Evolutionary conservation across 1,284 basidiomycete genomes (phyloP).

Genomic region (Pseudozyma sp.): DNA sequence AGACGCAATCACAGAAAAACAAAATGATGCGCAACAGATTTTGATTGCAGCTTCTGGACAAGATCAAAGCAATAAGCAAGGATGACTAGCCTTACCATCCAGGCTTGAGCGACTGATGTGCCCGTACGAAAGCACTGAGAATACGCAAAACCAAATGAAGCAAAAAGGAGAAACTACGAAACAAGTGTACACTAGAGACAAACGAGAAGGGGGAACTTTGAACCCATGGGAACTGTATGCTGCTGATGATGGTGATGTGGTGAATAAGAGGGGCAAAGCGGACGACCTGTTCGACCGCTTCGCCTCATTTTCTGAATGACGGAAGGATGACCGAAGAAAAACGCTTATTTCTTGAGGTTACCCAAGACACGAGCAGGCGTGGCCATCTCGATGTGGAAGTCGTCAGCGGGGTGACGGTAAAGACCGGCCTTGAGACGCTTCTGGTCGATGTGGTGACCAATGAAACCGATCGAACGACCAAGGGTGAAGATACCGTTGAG

Average conservation of each 20-base stretch:
- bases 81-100: conserved; percentile 47
- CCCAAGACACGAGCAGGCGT: conserved; percentile 62
- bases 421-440: conserved; percentile 75
- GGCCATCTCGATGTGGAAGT: conserved; percentile 67
- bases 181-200: conserved; percentile 30
- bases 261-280: not conserved
- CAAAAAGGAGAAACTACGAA: conserved; percentile 5
- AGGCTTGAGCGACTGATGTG: not conserved
- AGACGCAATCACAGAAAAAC: not conserved
- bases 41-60: conserved; percentile 5
- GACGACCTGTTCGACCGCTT: not conserved
- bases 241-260: conserved; percentile 18
- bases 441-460: conserved; percentile 94
- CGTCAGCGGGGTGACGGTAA: conserved; percentile 70
- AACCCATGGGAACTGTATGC: conserved; percentile 24
- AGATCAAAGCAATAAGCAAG: conserved; percentile 1
- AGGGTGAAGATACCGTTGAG: conserved; percentile 97
- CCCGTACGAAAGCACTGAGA: not conserved
- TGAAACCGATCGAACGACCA: conserved; percentile 96
- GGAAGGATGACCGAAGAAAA: not conserved
- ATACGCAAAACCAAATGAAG: conserved; percentile 15
- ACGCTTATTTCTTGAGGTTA: conserved; percentile 49
- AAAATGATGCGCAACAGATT: conserved; percentile 1
- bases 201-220: conserved; percentile 1
- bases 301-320: conserved; percentile 3